Evolutionary conservation across 2,329 filamentous ascomycete genomes (phyloP), one percentile per base, ranked within the genome.

Genomic region (Aspergillus oerlinghausenensis): DNA sequence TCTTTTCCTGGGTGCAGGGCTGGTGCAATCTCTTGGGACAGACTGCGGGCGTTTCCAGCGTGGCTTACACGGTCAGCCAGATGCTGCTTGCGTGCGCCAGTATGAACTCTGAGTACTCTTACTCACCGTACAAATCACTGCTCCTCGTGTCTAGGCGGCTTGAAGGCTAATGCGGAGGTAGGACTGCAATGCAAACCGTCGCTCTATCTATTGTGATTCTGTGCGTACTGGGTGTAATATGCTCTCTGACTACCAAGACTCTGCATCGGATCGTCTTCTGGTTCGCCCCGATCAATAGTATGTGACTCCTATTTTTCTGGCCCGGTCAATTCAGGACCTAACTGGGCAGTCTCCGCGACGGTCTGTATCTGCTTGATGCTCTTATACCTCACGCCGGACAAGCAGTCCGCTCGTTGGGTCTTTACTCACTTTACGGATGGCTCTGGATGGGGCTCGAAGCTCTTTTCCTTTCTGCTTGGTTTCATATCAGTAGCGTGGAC

Each of bases 21-120:
- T 87, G 84, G 84, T 84, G 83, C 65, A 88, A 87, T 61, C 80
- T 87, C 32, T 76, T 87, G 1, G 84, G 84, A 7, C 84, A 88
- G 69, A 84, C 83, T 7, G 82, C 82, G 11, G 84, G 84, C 40
- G 83, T 86, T 11, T 83, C 83, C 9, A 85, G 82, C 65, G 78
- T 87, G 48, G 83, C 80, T 19, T 87, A 86, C 57, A 85, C 82
- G 0, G 81, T 87, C 50, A 80, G 82, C 19, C 84, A 87, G 66
- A 86, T 87, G 83, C 76, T 87, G 40, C 72, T 87, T 35, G 84
- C 85, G 5, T 79, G 79, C 23, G 81, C 75, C 1, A 84, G 82
- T 58, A 87, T 87, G 82, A 84, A 85, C 63, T 85, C 84, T 4
- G 70, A 65, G 23, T 83, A 85, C 65, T 73, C 76, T 1, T 87